Conservation (phyloP, 352 stramenopile species). For the Globisporangium irregulare region DNA sequence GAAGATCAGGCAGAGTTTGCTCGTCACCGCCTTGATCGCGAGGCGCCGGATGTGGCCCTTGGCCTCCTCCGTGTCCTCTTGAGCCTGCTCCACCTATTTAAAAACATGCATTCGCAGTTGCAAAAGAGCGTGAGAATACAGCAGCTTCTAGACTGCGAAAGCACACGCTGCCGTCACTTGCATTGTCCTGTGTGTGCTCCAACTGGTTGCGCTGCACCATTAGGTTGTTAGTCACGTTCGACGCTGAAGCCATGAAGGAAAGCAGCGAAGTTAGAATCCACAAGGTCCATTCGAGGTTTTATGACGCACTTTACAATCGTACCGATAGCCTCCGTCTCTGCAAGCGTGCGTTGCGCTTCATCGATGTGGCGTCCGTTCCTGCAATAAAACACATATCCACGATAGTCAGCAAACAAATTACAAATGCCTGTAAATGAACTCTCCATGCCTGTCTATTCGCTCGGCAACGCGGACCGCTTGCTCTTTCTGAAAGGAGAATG, state of each 20-base stretch:
- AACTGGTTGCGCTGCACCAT: conserved; percentile 66
- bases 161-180: conserved; percentile 19
- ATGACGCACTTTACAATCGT: not conserved
- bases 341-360: conserved; percentile 67
- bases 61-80: conserved; percentile 62
- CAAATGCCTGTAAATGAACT: not conserved
- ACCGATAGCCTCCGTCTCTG: conserved; percentile 73
- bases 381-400: not conserved
- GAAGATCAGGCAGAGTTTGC: conserved; percentile 53
- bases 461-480: conserved; percentile 43
- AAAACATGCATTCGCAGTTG: not conserved
- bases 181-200: conserved; percentile 57
- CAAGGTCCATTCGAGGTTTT: not conserved
- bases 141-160: too few species aligned
- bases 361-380: conserved; percentile 71
- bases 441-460: conserved; percentile 35
- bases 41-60: conserved; percentile 51
- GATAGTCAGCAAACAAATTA: not conserved
- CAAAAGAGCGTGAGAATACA: not conserved
- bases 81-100: conserved; percentile 51
- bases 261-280: not conserved
- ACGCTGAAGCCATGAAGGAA: conserved; percentile 24
- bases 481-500: conserved; percentile 27
- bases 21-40: conserved; percentile 57
- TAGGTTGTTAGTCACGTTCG: conserved; percentile 69